Conservation (phyloP, 108 stramenopile species). For the Skeletonema potamos region DNA sequence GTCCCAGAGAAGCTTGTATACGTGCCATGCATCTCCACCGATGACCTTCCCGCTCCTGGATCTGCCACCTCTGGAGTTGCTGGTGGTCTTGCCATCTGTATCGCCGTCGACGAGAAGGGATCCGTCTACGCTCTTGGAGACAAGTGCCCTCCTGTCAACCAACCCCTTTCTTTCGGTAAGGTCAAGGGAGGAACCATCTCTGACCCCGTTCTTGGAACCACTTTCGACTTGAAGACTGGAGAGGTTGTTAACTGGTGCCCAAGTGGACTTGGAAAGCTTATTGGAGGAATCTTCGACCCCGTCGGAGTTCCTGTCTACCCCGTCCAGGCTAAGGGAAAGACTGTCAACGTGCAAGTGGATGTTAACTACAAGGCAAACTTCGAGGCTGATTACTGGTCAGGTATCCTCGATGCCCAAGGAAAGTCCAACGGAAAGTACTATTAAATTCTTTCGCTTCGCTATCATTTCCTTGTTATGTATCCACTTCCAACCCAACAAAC, state of each 20-base stretch:
- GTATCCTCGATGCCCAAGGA: constrained; percentile 97
- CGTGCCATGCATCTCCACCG: constrained; percentile 82
- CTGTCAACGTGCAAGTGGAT: constrained; percentile 94
- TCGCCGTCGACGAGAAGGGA: constrained; percentile 94
- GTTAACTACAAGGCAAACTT: constrained; percentile 97
- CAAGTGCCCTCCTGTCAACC: constrained; percentile 96
- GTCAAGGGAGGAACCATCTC: constrained; percentile 85
- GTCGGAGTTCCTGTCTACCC: constrained; percentile 92
- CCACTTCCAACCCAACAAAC: not conserved
- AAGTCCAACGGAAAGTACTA: constrained; percentile 99
- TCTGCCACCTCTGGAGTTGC: constrained; percentile 90
- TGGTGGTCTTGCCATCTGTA: constrained; percentile 94
- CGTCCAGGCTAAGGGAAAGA: constrained; percentile 84
- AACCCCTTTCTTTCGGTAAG: constrained; percentile 93
- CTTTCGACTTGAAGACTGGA: constrained; percentile 93
- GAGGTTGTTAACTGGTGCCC: constrained; percentile 93
- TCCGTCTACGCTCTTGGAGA: constrained; percentile 93
- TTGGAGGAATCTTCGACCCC: constrained; percentile 94
- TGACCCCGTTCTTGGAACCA: constrained; percentile 94
- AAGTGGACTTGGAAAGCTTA: constrained; percentile 86
- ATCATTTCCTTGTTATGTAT: not conserved
- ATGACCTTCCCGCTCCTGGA: constrained; percentile 87
- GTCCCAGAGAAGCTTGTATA: constrained; percentile 65
- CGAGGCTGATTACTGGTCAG: constrained; percentile 96
- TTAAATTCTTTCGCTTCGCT: constrained; percentile 52